Conservation (phyloP, 768 basidiomycete species). For the Auricularia cornea region DNA sequence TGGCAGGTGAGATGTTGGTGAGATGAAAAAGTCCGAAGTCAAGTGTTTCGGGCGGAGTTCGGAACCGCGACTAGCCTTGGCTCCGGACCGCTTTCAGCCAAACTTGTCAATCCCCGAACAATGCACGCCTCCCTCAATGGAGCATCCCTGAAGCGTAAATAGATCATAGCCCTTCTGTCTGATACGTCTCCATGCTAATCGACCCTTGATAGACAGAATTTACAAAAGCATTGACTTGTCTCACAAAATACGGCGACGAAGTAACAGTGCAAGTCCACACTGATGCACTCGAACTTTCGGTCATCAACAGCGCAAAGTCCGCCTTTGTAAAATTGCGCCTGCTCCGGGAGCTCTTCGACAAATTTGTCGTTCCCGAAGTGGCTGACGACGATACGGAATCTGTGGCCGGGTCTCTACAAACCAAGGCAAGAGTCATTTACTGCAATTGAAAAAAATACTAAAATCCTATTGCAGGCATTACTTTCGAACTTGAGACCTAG, state of each 20-base stretch:
- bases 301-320: conserved; percentile 73
- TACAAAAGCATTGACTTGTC: conserved; percentile 63
- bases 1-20: no score
- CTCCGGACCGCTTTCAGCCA: no score
- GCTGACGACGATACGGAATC: conserved; percentile 28
- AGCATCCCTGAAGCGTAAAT: conserved; percentile 41
- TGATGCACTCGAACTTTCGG: conserved; percentile 54
- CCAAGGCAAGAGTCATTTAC: conserved; percentile 42
- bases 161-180: conserved; percentile 6
- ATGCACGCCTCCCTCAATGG: conserved; percentile 69
- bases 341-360: conserved; percentile 58
- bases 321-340: conserved; percentile 78
- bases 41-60: no score
- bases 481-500: conserved; percentile 67
- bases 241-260: conserved; percentile 79
- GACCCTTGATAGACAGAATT: conserved; percentile 41
- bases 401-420: conserved; percentile 56
- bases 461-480: conserved; percentile 39
- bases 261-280: conserved; percentile 57
- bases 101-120: background rate
- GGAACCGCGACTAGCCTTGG: no score
- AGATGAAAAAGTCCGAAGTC: no score
- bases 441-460: no score
- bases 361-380: conserved; percentile 37
- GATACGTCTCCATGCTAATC: conserved; percentile 6